A percentile compares a stretch with the other conserved stretches of the same genome.
phyloP scores from a whole-genome alignment of 139 green algal species.

The Chloropicon primus region DNA sequence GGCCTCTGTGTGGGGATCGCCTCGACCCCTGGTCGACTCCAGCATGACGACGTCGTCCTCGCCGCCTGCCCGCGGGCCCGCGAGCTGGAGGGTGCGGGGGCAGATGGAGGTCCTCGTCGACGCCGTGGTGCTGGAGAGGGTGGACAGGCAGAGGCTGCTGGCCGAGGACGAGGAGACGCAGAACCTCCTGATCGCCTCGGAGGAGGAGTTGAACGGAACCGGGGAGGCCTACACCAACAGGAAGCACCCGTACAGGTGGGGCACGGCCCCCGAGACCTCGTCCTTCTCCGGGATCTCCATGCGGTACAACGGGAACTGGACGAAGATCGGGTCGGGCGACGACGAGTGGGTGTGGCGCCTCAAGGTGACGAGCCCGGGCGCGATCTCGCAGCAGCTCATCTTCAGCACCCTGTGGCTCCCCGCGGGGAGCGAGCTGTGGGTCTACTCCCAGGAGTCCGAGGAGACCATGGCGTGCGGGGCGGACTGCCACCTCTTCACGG shows the following conservation, averaged over 20 bases:
- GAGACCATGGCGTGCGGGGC: neutral
- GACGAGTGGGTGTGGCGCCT: neutral
- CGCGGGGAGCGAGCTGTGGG: neutral
- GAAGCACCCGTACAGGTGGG: neutral
- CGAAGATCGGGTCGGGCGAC: neutral
- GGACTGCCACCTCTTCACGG: neutral
- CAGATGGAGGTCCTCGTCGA: no score
- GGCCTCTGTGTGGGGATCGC: no score
- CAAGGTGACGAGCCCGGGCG: neutral
- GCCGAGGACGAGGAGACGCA: neutral
- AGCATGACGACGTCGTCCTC: no score
- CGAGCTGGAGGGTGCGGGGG: no score
- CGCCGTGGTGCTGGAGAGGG: no score
- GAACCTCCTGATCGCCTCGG: neutral
- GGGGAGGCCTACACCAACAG: neutral
- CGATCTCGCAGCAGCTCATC: neutral
- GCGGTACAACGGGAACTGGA: neutral
- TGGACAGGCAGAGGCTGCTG: no score
- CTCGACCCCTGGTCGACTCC: no score
- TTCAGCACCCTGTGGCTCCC: neutral
- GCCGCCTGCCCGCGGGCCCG: no score
- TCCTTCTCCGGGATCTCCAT: neutral
- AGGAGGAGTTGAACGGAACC: neutral
- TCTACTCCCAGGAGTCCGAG: neutral
- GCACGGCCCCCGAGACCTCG: neutral